phyloP scores from a whole-genome alignment of 805 yeast genomes.

The Starmerella apis region DNA sequence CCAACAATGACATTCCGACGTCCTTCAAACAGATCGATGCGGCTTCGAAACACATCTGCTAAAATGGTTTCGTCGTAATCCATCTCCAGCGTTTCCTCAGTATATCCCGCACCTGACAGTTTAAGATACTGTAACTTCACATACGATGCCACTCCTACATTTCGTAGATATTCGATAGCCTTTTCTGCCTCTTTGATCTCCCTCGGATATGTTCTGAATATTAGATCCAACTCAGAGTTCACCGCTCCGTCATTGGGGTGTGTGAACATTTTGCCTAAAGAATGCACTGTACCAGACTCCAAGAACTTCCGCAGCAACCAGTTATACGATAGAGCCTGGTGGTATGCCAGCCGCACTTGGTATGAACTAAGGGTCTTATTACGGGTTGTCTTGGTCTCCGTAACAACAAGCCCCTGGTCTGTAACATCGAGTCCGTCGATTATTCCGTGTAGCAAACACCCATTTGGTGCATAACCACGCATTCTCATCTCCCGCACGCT shows the following conservation, averaged over 20 bases:
- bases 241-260: not conserved
- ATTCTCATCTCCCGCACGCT: conserved; percentile 29
- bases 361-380: conserved; percentile 1
- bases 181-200: not conserved
- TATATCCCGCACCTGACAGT: not conserved
- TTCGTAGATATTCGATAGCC: not conserved
- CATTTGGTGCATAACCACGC: conserved; percentile 22
- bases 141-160: conserved; percentile 7
- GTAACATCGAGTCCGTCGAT: conserved; percentile 24
- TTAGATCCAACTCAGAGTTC: not conserved
- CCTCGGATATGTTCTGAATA: not conserved
- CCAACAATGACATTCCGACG: conserved; percentile 9
- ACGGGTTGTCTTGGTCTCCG: conserved; percentile 29
- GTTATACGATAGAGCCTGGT: conserved; percentile 30
- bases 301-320: conserved; percentile 19
- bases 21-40: conserved; percentile 17
- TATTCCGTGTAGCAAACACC: conserved; percentile 25
- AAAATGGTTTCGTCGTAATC: conserved; percentile 3
- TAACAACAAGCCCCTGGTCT: conserved; percentile 18
- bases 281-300: not conserved
- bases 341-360: conserved; percentile 29
- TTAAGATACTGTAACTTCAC: conserved; percentile 10
- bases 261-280: not conserved
- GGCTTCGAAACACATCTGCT: conserved; percentile 8
- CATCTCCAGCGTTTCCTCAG: conserved; percentile 5